A percentile compares a stretch with the other conserved stretches of the same genome.
phyloP scores from a whole-genome alignment of 179 eudicot genomes.

The Heliamphora pulchella region DNA sequence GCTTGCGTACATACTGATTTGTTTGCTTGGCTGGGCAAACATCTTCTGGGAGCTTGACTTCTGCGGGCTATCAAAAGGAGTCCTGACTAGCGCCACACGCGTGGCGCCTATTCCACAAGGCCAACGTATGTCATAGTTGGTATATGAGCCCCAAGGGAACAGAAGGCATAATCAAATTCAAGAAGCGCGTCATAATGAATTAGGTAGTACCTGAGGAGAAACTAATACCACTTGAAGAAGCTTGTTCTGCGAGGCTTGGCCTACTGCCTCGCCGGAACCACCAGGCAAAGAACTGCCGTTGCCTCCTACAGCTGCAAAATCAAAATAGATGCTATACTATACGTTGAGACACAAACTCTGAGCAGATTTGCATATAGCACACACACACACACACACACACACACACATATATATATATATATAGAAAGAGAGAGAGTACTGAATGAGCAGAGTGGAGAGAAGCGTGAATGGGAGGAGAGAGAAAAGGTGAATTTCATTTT shows the following conservation, averaged over 20 bases:
- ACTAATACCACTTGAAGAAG: conserved; percentile 89
- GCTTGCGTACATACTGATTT: no score
- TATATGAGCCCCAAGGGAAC: no score
- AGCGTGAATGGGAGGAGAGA: conserved; percentile 22
- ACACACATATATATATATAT: background rate
- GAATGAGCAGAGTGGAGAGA: conserved; percentile 27
- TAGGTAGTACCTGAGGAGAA: conserved; percentile 74
- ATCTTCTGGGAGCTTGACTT: no score
- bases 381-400: background rate
- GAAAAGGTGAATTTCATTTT: conserved; percentile 7
- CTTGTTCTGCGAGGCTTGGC: conserved; percentile 22
- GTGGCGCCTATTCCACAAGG: no score
- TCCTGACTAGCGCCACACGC: no score
- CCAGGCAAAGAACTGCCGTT: conserved; percentile 22
- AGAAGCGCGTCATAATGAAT: no score
- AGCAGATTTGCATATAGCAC: background rate
- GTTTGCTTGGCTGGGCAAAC: no score
- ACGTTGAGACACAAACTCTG: background rate
- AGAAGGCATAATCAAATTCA: no score
- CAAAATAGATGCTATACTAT: background rate
- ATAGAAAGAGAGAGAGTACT: conserved; percentile 21
- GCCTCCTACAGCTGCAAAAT: conserved; percentile 37
- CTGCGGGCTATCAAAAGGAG: no score
- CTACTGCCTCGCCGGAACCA: conserved; percentile 25
- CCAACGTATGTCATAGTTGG: no score